These are phyloP conservation scores for Cenchrus americanus DNA, from an alignment of 176 grass and related monocot species.

Conservation along the genomic window DNA sequence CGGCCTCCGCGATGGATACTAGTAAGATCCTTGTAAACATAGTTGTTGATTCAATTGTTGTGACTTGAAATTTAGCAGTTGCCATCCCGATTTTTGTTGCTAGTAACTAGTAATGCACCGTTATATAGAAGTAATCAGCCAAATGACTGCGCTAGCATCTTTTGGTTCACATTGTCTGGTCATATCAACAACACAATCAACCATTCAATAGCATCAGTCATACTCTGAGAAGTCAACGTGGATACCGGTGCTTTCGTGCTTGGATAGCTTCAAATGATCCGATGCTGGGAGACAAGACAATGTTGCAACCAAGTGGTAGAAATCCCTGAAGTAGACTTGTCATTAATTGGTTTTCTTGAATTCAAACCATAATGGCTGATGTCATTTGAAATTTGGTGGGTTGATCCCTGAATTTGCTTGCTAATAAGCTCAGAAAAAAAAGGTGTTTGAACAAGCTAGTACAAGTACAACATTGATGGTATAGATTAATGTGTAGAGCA, in stretches of 20 bases:
- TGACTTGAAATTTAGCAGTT: not conserved
- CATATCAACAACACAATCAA: not conserved
- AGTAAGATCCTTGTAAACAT: conserved; percentile 49
- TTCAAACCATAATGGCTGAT: too few species aligned
- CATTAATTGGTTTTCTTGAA: too few species aligned
- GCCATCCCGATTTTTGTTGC: not conserved
- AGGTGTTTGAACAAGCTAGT: not conserved
- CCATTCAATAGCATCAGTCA: not conserved
- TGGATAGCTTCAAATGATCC: too few species aligned
- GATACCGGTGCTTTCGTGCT: too few species aligned
- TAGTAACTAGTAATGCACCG: not conserved
- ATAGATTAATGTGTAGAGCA: not conserved
- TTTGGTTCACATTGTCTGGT: not conserved
- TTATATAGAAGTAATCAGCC: not conserved
- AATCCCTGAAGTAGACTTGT: too few species aligned
- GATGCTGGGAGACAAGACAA: too few species aligned
- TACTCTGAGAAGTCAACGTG: too few species aligned
- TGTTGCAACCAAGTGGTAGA: too few species aligned
- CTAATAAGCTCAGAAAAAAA: not conserved
- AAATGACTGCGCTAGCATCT: not conserved
- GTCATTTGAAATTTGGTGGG: not conserved
- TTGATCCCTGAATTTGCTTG: not conserved
- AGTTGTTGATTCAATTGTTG: not conserved
- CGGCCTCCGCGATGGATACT: conserved; percentile 80
- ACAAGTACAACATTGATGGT: too few species aligned